Percentiles rank a stretch among this genome's conserved stretches.
Conservation (phyloP, 768 basidiomycete species). For the Hericium erinaceus region DNA sequence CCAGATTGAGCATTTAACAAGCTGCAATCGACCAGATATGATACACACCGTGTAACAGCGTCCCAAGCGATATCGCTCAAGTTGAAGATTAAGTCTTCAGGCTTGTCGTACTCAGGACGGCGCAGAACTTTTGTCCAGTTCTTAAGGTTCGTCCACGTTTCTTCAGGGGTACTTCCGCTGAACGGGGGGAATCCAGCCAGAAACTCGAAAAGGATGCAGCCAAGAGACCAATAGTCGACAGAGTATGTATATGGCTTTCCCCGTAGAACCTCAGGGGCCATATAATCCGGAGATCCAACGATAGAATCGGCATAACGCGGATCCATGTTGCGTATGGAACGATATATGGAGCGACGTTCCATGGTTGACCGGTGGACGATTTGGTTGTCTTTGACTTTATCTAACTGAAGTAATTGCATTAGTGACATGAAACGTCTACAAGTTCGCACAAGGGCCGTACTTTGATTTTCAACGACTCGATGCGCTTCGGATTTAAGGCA, state of each 20-base stretch:
- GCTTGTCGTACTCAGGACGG: conserved; percentile 91
- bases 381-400: conserved; percentile 92
- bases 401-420: conserved; percentile 46
- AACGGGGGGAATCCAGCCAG: conserved; percentile 96
- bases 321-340: conserved; percentile 83
- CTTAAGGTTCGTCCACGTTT: conserved; percentile 98
- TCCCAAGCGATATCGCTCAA: conserved; percentile 91
- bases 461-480: conserved; percentile 91
- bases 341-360: conserved; percentile 91
- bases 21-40: neutral
- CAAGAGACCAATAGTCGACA: conserved; percentile 97
- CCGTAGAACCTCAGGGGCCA: conserved; percentile 91
- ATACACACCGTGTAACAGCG: conserved; percentile 69
- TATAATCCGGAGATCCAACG: conserved; percentile 97
- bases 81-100: conserved; percentile 96
- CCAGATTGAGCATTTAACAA: neutral
- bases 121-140: conserved; percentile 92
- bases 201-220: conserved; percentile 97
- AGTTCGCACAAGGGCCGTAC: conserved; percentile 28
- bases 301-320: conserved; percentile 94
- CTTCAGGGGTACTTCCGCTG: conserved; percentile 89
- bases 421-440: neutral
- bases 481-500: conserved; percentile 86
- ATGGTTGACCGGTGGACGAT: conserved; percentile 85
- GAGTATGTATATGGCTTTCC: conserved; percentile 93